These are phyloP conservation scores for Oryza meyeriana DNA, from an alignment of 176 grass and related monocot genomes.

Conservation along the genomic window DNA sequence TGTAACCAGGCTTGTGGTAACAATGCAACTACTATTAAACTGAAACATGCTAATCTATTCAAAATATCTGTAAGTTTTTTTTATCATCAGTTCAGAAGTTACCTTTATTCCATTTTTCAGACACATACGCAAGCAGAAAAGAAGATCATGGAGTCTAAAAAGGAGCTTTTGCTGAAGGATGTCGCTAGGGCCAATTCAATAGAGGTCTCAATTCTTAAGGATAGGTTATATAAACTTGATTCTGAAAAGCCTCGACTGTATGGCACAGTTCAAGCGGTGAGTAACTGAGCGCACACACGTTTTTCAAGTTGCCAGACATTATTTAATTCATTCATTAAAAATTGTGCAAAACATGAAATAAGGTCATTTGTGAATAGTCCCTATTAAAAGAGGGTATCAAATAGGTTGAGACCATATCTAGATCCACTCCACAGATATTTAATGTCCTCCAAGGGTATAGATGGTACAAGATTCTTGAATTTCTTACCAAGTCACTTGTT, in stretches of 20 bases:
- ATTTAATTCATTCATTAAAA: constrained; percentile 1
- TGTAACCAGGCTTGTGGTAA: not conserved
- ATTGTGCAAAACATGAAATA: constrained; percentile 1
- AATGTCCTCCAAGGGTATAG: not conserved
- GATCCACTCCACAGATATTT: not conserved
- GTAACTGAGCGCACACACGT: constrained; percentile 17
- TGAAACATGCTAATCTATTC: not conserved
- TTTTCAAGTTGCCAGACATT: not conserved
- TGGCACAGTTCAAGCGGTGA: constrained; percentile 83
- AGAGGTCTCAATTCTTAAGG: constrained; percentile 49
- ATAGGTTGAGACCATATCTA: not conserved
- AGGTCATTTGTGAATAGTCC: no score
- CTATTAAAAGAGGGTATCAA: no score
- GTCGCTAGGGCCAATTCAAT: constrained; percentile 41
- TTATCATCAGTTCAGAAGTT: not conserved
- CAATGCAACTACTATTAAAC: constrained; percentile 5
- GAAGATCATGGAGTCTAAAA: constrained; percentile 90
- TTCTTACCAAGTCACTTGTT: constrained; percentile 1
- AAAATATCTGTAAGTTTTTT: constrained; percentile 9
- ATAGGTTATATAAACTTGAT: constrained; percentile 63
- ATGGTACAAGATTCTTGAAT: not conserved
- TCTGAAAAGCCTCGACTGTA: constrained; percentile 67
- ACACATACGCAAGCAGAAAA: constrained; percentile 96
- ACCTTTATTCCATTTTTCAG: constrained; percentile 38
- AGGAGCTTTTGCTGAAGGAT: constrained; percentile 67